Evolutionary conservation across 352 stramenopile genomes (phyloP).

Genomic region (Globisporangium nunn): DNA sequence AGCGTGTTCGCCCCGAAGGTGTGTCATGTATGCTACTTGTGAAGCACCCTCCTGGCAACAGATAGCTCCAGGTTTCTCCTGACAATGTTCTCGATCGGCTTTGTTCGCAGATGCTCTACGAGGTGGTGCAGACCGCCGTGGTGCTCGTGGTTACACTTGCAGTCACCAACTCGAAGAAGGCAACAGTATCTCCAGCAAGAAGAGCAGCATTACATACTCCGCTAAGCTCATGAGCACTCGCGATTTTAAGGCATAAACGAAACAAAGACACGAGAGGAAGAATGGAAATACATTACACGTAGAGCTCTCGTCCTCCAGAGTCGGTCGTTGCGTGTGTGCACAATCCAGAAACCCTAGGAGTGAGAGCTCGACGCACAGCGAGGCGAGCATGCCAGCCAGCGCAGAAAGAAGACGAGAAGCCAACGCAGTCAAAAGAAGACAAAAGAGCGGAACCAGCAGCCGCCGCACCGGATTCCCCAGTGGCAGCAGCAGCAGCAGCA

Average conservation of each 20-base stretch:
- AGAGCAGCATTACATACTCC: not conserved
- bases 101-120: conserved; percentile 59
- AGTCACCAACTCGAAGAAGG: conserved; percentile 1
- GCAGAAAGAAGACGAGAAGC: no score
- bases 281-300: not conserved
- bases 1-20: conserved; percentile 89
- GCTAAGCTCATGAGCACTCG: not conserved
- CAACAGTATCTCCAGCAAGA: not conserved
- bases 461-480: no score
- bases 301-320: not conserved
- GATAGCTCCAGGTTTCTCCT: no score
- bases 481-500: not conserved
- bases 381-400: no score
- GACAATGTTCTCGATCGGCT: not conserved
- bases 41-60: no score
- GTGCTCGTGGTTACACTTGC: conserved; percentile 21
- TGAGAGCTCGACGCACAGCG: no score
- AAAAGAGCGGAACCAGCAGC: not conserved
- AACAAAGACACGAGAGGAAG: no score
- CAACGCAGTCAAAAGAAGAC: not conserved
- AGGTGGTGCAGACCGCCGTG: conserved; percentile 46
- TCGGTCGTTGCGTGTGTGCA: no score
- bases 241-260: not conserved
- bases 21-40: not conserved
- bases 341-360: no score